Percentiles rank a stretch among this genome's conserved stretches.
These are phyloP conservation scores for Labyrinthula sp. DNA, from an alignment of 352 stramenopile genomes.

Conservation along the genomic window DNA sequence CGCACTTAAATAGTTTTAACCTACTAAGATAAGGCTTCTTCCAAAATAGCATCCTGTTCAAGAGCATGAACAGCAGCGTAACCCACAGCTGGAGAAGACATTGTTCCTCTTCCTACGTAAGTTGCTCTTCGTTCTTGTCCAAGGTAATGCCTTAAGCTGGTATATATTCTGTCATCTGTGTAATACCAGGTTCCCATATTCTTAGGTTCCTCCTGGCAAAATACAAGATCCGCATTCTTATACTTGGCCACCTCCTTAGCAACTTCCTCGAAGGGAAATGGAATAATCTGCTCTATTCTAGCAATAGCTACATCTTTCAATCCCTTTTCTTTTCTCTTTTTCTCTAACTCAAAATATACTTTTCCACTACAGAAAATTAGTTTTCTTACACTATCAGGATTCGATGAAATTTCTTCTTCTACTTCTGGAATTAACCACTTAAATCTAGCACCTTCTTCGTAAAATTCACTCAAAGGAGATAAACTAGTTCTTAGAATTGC, in stretches of 20 bases:
- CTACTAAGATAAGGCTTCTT: slow-evolving; percentile 47
- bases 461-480: slow-evolving; percentile 74
- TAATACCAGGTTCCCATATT: slow-evolving; percentile 92
- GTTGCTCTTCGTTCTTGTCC: slow-evolving; percentile 48
- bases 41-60: slow-evolving; percentile 71
- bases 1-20: too few relatives aligned
- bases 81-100: slow-evolving; percentile 77
- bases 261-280: slow-evolving; percentile 88
- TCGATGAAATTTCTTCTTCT: slow-evolving; percentile 42
- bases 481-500: slow-evolving; percentile 71
- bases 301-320: slow-evolving; percentile 57
- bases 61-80: slow-evolving; percentile 73
- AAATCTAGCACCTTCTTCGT: slow-evolving; percentile 54
- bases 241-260: slow-evolving; percentile 65
- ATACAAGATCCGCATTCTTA: slow-evolving; percentile 80
- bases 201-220: slow-evolving; percentile 89
- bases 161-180: slow-evolving; percentile 73
- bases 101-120: slow-evolving; percentile 75
- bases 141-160: slow-evolving; percentile 45
- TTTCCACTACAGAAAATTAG: slow-evolving; percentile 79
- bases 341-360: slow-evolving; percentile 86
- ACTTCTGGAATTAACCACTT: slow-evolving; percentile 60
- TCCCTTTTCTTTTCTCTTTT: slow-evolving; percentile 40
- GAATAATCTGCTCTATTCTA: slow-evolving; percentile 84
- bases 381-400: slow-evolving; percentile 43